A percentile compares a stretch with the other conserved stretches of the same genome.
Evolutionary conservation across 1,284 basidiomycete species (phyloP).

Genomic region (Cutaneotrichosporon daszewskae): DNA sequence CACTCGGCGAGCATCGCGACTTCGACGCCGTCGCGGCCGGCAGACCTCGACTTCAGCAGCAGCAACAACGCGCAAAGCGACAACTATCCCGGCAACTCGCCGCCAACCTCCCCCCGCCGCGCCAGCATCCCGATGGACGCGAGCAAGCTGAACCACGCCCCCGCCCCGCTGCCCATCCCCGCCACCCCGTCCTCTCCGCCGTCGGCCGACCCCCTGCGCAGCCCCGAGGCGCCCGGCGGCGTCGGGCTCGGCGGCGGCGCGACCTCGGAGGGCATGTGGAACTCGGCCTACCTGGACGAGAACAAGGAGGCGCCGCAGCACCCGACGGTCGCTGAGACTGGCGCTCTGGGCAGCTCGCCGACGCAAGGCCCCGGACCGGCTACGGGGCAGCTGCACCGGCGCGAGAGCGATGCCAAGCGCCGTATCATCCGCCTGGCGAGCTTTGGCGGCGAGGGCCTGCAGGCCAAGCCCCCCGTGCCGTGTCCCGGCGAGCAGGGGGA

Average conservation of each 20-base stretch:
- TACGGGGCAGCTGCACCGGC: constrained; percentile 37
- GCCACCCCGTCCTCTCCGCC: constrained; percentile 5
- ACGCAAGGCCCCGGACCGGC: constrained; percentile 20
- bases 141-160: constrained; percentile 35
- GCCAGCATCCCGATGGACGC: constrained; percentile 24
- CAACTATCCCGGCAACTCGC: no score
- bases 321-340: constrained; percentile 45
- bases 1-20: background rate
- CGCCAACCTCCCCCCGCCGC: background rate
- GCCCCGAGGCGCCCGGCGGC: constrained; percentile 2
- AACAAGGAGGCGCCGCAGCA: constrained; percentile 8
- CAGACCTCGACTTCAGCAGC: background rate
- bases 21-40: no score
- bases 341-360: constrained; percentile 12
- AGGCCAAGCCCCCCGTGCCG: constrained; percentile 24
- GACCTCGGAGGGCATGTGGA: background rate
- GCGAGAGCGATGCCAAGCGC: constrained; percentile 21
- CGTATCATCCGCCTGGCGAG: constrained; percentile 39
- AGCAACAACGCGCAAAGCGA: background rate
- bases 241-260: background rate
- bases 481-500: background rate
- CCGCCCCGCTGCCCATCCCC: constrained; percentile 22
- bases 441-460: constrained; percentile 41
- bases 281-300: constrained; percentile 34
- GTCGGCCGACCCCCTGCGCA: constrained; percentile 8